Evolutionary conservation across 257 asterid species (phyloP).

Genomic region (Forsythia viridissima): DNA sequence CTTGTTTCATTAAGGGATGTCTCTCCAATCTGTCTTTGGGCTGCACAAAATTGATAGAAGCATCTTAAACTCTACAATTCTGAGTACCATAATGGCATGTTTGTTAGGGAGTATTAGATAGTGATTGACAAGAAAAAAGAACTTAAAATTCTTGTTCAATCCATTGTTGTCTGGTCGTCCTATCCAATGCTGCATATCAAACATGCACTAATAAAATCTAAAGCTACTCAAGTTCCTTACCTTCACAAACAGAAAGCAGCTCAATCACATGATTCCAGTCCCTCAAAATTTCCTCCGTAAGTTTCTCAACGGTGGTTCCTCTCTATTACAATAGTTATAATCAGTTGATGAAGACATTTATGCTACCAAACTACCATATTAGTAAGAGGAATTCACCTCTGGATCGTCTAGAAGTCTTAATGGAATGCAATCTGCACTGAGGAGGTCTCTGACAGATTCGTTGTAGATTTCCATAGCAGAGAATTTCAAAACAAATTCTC

Average conservation of each 20-base stretch:
- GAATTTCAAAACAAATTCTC: slow-evolving; percentile 73
- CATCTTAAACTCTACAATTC: not conserved
- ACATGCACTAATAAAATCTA: not conserved
- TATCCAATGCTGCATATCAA: not conserved
- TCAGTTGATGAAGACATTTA: slow-evolving; percentile 14
- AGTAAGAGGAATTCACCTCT: slow-evolving; percentile 53
- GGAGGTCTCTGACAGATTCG: slow-evolving; percentile 93
- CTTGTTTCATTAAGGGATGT: slow-evolving; percentile 85
- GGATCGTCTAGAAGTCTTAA: slow-evolving; percentile 93
- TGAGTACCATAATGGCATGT: not conserved
- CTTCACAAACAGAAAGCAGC: slow-evolving; percentile 86
- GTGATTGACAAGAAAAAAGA: not conserved
- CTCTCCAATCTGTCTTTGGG: slow-evolving; percentile 95
- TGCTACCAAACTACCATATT: not conserved
- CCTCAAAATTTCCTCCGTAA: slow-evolving; percentile 74
- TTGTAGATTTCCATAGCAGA: slow-evolving; percentile 97
- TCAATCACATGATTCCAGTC: slow-evolving; percentile 79
- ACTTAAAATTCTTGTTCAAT: not conserved
- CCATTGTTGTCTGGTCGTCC: not conserved
- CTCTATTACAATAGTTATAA: slow-evolving; percentile 43
- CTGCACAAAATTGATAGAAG: slow-evolving; percentile 43
- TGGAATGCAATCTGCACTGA: slow-evolving; percentile 64
- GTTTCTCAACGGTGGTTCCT: slow-evolving; percentile 92
- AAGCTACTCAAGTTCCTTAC: slow-evolving; percentile 31
- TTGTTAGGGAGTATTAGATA: not conserved